A percentile compares a stretch with the other conserved stretches of the same genome.
Conservation (phyloP, 2,329 filamentous ascomycete genomes). For the Penicillium sp. region DNA sequence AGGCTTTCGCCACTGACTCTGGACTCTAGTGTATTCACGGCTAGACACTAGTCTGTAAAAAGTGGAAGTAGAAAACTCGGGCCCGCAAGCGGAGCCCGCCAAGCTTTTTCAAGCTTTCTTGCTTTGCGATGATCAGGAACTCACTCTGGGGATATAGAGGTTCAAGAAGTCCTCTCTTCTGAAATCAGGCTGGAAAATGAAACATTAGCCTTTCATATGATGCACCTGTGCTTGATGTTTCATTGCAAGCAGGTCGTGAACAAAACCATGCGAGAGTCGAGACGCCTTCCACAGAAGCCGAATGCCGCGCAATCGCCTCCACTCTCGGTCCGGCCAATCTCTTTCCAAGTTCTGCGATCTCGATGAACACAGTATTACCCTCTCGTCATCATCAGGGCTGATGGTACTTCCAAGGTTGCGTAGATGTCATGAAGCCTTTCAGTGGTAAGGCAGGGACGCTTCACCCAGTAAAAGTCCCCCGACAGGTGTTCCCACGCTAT, state of each 20-base stretch:
- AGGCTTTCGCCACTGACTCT: not conserved
- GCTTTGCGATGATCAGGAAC: slow-evolving; percentile 3
- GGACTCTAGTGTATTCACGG: too few species aligned
- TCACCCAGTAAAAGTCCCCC: too few species aligned
- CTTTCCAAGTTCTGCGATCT: not conserved
- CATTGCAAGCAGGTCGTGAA: not conserved
- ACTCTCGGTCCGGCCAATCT: not conserved
- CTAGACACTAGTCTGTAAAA: too few species aligned
- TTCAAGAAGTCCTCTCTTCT: too few species aligned
- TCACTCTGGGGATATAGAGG: not conserved
- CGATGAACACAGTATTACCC: not conserved
- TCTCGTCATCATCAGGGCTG: too few species aligned
- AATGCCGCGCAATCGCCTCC: slow-evolving; percentile 5
- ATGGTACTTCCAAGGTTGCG: too few species aligned
- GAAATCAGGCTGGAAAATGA: too few species aligned
- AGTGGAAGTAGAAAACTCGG: not conserved
- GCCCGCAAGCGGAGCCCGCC: slow-evolving; percentile 11
- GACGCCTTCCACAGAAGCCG: not conserved
- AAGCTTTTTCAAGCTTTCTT: slow-evolving; percentile 24
- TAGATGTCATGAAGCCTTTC: too few species aligned
- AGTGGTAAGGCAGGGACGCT: too few species aligned
- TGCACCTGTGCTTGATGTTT: not conserved
- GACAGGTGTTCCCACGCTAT: too few species aligned
- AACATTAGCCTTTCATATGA: too few species aligned
- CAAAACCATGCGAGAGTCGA: not conserved